Conservation (phyloP, 2,329 filamentous ascomycete species). For the Scedosporium aurantiacum region DNA sequence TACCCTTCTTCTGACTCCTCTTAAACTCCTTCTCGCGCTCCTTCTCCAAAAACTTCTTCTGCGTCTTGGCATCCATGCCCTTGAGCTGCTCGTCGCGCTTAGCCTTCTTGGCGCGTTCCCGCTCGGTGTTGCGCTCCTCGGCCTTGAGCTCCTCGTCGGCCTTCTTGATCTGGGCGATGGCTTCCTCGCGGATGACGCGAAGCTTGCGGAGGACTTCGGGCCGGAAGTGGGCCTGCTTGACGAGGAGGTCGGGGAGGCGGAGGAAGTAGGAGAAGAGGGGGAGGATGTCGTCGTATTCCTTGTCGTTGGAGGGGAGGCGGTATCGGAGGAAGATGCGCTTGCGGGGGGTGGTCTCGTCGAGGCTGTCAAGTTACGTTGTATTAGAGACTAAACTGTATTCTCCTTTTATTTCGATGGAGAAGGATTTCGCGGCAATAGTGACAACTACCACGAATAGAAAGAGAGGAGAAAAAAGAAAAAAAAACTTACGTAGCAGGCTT, state of each 20-base stretch:
- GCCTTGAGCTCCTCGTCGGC: constrained; percentile 68
- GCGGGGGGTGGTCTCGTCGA: constrained; percentile 72
- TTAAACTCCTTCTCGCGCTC: constrained; percentile 64
- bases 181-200: constrained; percentile 66
- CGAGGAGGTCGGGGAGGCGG: constrained; percentile 73
- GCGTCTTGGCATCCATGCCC: constrained; percentile 66
- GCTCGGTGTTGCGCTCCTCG: constrained; percentile 62
- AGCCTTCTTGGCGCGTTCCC: constrained; percentile 70
- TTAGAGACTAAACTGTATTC: constrained; percentile 1
- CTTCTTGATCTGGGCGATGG: constrained; percentile 69
- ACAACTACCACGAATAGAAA: not conserved
- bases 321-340: constrained; percentile 80
- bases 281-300: constrained; percentile 51
- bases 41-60: constrained; percentile 75
- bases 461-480: not conserved
- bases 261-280: constrained; percentile 75
- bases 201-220: constrained; percentile 83
- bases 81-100: constrained; percentile 79
- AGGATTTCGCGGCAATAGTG: not conserved
- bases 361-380: constrained; percentile 30
- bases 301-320: constrained; percentile 51
- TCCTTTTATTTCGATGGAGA: not conserved
- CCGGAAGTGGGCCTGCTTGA: constrained; percentile 69
- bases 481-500: constrained; percentile 67
- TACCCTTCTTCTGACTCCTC: constrained; percentile 43